Percentiles rank a stretch among this genome's conserved stretches.
Conservation (phyloP, 2,329 filamentous ascomycete genomes). For the Fusarium chaquense region DNA sequence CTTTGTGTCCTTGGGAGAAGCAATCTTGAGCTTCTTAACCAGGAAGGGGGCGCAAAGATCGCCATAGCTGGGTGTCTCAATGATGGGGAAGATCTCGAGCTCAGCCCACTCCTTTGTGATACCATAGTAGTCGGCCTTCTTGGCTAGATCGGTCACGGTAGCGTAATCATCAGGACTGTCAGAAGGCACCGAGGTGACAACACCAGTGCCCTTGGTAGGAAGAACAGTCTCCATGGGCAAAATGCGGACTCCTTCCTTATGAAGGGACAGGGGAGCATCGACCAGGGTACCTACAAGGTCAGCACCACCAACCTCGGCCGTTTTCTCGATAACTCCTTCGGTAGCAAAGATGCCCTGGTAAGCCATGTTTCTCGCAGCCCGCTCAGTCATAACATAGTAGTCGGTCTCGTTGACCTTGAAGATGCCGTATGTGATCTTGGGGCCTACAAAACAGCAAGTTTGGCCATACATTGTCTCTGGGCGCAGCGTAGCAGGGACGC, state of each 20-base stretch:
- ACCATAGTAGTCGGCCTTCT: slow-evolving; percentile 96
- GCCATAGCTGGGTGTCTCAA: slow-evolving; percentile 88
- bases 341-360: slow-evolving; percentile 88
- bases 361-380: slow-evolving; percentile 94
- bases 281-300: slow-evolving; percentile 90
- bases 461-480: slow-evolving; percentile 99
- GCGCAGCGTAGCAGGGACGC: slow-evolving; percentile 90
- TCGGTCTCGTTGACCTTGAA: slow-evolving; percentile 83
- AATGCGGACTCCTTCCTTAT: slow-evolving; percentile 86
- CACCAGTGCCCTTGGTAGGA: slow-evolving; percentile 93
- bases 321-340: slow-evolving; percentile 80
- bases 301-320: slow-evolving; percentile 80
- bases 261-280: slow-evolving; percentile 87
- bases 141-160: slow-evolving; percentile 85
- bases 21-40: slow-evolving; percentile 94
- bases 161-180: slow-evolving; percentile 95
- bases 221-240: slow-evolving; percentile 96
- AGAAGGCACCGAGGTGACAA: slow-evolving; percentile 94
- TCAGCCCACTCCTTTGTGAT: slow-evolving; percentile 98
- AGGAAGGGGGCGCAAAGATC: slow-evolving; percentile 85
- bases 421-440: slow-evolving; percentile 88
- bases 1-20: slow-evolving; percentile 93
- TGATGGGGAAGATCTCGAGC: slow-evolving; percentile 88
- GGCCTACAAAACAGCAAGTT: slow-evolving; percentile 94
- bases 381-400: slow-evolving; percentile 85